A percentile compares a stretch with the other conserved stretches of the same genome.
These are phyloP conservation scores for Lecanicillium sp. DNA, from an alignment of 2,329 filamentous ascomycete species.

Conservation along the genomic window DNA sequence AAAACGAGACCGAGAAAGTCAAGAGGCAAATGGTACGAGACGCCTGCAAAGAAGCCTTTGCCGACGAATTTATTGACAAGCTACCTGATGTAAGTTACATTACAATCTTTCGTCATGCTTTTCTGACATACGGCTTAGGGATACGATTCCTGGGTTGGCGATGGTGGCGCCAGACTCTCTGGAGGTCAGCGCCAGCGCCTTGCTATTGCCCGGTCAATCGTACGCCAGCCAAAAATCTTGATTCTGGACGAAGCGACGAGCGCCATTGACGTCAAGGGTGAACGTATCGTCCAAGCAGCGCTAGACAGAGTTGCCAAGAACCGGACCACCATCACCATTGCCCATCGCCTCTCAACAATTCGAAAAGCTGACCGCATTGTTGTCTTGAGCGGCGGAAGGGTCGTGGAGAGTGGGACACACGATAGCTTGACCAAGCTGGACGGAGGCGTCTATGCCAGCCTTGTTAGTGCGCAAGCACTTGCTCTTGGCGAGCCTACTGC, in stretches of 20 bases:
- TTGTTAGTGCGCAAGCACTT: constrained; percentile 60
- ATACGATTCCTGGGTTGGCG: constrained; percentile 70
- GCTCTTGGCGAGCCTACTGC: constrained; percentile 43
- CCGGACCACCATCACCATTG: constrained; percentile 67
- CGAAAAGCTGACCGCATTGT: constrained; percentile 73
- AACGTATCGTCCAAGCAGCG: constrained; percentile 57
- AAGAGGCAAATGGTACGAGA: constrained; percentile 55
- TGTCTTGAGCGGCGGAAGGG: constrained; percentile 64
- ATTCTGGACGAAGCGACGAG: no score
- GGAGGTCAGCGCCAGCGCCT: constrained; percentile 84
- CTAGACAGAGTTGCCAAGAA: constrained; percentile 50
- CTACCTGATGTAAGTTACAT: constrained; percentile 45
- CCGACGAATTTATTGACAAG: constrained; percentile 61
- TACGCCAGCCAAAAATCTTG: constrained; percentile 63
- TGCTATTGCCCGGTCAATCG: constrained; percentile 69
- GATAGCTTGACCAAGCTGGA: constrained; percentile 58
- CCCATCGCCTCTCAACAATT: constrained; percentile 68
- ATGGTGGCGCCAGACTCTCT: constrained; percentile 70
- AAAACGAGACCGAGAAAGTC: constrained; percentile 45
- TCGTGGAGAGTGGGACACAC: constrained; percentile 71
- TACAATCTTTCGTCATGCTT: neutral
- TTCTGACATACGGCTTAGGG: constrained; percentile 28
- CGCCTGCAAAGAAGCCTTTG: constrained; percentile 62
- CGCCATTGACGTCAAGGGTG: constrained; percentile 50
- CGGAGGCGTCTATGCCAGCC: constrained; percentile 57